Evolutionary conservation across 331 rosid genomes (phyloP).

Genomic region (Quercus phellos): DNA sequence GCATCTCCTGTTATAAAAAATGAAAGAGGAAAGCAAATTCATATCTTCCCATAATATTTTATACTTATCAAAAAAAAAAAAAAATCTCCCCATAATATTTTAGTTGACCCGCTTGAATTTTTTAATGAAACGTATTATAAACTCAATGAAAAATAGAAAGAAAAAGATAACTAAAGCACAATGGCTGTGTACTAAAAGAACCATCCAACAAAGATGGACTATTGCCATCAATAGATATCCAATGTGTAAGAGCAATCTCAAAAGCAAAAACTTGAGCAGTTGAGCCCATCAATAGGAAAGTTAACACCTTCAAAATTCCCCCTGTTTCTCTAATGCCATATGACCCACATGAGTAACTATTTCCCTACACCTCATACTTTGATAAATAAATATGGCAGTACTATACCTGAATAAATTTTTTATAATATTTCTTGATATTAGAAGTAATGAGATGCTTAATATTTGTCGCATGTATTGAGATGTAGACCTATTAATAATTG

Average conservation of each 20-base stretch:
- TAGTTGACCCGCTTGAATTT: neutral
- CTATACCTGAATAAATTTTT: no score
- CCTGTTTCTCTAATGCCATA: neutral
- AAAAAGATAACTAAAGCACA: neutral
- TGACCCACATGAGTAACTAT: neutral
- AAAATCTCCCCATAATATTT: neutral
- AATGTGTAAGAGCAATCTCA: neutral
- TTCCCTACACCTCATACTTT: neutral
- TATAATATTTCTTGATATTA: neutral
- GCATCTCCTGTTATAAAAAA: neutral
- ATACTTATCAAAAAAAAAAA: no score
- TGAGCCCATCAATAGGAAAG: neutral
- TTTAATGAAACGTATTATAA: neutral
- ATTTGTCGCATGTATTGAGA: neutral
- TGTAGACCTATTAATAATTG: neutral
- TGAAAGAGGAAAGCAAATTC: neutral
- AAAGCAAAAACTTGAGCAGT: neutral
- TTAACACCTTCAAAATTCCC: neutral
- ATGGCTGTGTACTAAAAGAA: neutral
- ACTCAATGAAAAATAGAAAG: neutral
- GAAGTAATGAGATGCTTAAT: neutral
- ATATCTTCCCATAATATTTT: neutral
- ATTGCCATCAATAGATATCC: neutral
- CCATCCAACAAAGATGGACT: neutral
- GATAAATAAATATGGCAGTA: neutral